Base-by-base conservation (phyloP, 495 filamentous ascomycete genomes). In the Cenococcum geophilum region DNA sequence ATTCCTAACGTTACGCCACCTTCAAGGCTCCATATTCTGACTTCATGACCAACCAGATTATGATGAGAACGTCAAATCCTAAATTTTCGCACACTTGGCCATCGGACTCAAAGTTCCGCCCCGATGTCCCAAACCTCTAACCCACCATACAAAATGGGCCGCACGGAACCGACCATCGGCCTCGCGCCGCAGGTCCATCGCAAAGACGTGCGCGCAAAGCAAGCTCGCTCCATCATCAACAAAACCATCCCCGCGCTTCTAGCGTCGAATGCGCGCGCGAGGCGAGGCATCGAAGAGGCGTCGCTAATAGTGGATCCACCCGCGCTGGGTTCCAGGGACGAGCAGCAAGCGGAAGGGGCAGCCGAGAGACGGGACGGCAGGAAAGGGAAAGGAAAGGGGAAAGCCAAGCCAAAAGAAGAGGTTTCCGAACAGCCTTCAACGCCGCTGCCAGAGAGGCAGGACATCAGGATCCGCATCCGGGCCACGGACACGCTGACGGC, bases 161-260 rank as follows among this genome's bases (percentile, higher is more conserved):
- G 67, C 23, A 55, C 64, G 27, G 53, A 60, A 22, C 51, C 68
- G 40, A 61, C 60, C n/a, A 40, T 59, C 52, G 67, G 67, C 32
- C 60, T 67, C 1, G 62, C 67, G 10, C 67, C 67, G 0, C 61
- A 57, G 18, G 21, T 61, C 0, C 35, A 59, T 22, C 51, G 67
- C 6, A 67, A 68, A 56, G 71, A 74, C 11, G 73, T 72, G 14
- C 76, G 82, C 14, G 76, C 78, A 0, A 81, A 78, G 61, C 71
- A 73, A 52, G 80, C 82, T 18, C 76, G 76, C 43, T 70, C 76
- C 12, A 80, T 80, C 27, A 70, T 81, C 60, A 79, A 80, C 64
- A 79, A 77, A 52, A 73, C 70, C 52, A 74, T 83, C 22, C 82
- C 82, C 6, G 72, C 78, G 8, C 58, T 83, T 11, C 63, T 84